These are phyloP conservation scores for Globisporangium orthogonon DNA, from an alignment of 352 stramenopile species.

Conservation along the genomic window DNA sequence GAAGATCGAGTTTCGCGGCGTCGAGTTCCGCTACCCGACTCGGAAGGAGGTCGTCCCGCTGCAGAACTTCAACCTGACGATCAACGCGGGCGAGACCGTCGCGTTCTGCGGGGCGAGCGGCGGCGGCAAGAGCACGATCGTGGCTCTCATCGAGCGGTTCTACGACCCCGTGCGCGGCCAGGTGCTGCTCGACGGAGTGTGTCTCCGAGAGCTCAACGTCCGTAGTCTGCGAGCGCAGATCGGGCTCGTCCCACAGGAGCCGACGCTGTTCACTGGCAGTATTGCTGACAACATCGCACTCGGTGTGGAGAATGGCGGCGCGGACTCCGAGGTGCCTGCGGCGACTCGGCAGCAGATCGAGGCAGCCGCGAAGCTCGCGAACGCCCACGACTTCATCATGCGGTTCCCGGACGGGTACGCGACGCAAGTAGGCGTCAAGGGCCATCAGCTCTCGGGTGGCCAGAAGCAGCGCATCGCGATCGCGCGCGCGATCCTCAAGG, in stretches of 20 bases:
- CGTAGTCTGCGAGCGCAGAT: constrained; percentile 22
- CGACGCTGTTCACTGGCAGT: constrained; percentile 38
- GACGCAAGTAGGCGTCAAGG: constrained; percentile 73
- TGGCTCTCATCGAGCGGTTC: constrained; percentile 25
- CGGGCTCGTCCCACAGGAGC: constrained; percentile 49
- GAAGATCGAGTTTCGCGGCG: constrained; percentile 15
- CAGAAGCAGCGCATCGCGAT: constrained; percentile 57
- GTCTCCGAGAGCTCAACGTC: constrained; percentile 19
- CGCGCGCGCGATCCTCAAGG: constrained; percentile 17
- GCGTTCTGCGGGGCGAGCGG: constrained; percentile 20
- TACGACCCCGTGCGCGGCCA: constrained; percentile 19
- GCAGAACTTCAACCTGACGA: constrained; percentile 11
- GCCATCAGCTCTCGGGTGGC: constrained; percentile 30
- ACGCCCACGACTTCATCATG: constrained; percentile 85
- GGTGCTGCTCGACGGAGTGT: constrained; percentile 17
- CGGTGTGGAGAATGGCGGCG: not conserved
- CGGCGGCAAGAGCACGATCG: constrained; percentile 24
- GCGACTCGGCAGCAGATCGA: not conserved
- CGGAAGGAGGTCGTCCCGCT: constrained; percentile 15
- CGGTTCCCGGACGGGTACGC: constrained; percentile 80
- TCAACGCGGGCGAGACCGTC: constrained; percentile 21
- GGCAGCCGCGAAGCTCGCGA: constrained; percentile 34
- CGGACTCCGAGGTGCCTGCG: not conserved
- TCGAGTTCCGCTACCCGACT: constrained; percentile 22
- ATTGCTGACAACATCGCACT: constrained; percentile 28